Base-by-base conservation (phyloP, 139 green algal species). In the Tetraselmis striata region DNA sequence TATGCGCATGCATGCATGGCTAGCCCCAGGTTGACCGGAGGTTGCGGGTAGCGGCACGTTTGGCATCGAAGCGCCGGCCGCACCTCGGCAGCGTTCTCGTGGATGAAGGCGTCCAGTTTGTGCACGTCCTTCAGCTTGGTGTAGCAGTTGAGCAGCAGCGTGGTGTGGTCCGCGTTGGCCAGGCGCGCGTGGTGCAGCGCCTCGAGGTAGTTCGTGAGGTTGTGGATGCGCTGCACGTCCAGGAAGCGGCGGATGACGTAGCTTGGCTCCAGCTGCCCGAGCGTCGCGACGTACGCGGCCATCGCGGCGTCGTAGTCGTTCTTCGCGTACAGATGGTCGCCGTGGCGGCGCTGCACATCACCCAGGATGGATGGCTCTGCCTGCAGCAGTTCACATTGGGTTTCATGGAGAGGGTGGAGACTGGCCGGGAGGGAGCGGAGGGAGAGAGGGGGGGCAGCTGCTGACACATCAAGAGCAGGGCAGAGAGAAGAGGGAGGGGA, bases 81-180 rank as follows among this genome's bases (percentile, higher is more conserved):
- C 18, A 67, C 45, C n/a, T 76, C n/a, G 79, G 18, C 31, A 2
- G 22, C 27, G 23, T 82, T 31, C 79, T 31, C 79, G 80, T 84
- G 77, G 2, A 97, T 89, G 85, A 97, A 97, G 18, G 80, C 83
- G 58, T 96, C 90, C 29, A 97, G 92, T 86, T 98, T 98, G 30
- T 80, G 79, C 11, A 95, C 88, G 75, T 96, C 91, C 81, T 93
- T 93, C 30, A 95, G 87, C 86, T 96, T 96, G 32, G 93, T 95
- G 89, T 96, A 98, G 90, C 93, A 98, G 88, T 98, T 98, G 77
- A 98, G 92, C 80, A 98, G 94, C 82, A 98, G 93, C 0, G 95
- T 98, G 58, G 96, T 98, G 92, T 98, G 95, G 85, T 98, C 95
- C 28, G 87, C 85, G 0, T 83, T 87, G 23, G 92, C 95, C 30